Evolutionary conservation across 148 eudicot genomes (phyloP), one percentile per base, ranked within the genome.

Genomic region (Chenopodium album): DNA sequence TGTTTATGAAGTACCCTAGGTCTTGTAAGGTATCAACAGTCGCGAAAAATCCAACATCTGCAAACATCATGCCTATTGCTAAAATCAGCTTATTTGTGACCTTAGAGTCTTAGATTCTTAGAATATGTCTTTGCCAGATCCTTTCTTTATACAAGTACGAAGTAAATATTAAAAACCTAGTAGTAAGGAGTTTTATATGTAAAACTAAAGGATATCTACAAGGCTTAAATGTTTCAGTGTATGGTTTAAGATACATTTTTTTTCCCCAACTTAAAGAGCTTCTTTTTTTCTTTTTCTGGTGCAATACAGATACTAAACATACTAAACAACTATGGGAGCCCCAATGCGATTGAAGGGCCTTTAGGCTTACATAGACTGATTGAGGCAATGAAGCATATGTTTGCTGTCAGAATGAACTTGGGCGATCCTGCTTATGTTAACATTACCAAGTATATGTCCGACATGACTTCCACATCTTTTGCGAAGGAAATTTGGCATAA

Each of bases 341-440:
- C 84, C 11, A 79, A 90, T 52, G 97, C 97, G 48, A 84, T 87
- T 48, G 84, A 80, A 73, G 98, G 99, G 56, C 59, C 97, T 22
- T 75, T 94, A 44, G 97, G 98, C 46, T 79, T 96, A 75, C 99
- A 96, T 80, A 91, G 97, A 80, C 80, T 94, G 47, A 89, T 92
- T 20, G 99, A 96, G 87, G 92, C 95, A 17, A 68, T 94, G 84
- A 96, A 96, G 83, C 99, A 94, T 85, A 96, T 94, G 99, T 83
- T 89, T 83, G 98, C 98, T 31, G 50, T 93, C 76, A 86, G 98
- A 68, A 93, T 93, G 98, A 87, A 93, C 89, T 84, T 92, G 77
- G 95, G 95, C 20, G 98, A 94, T 73, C 98, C 95, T 66, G 80
- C 88, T 34, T 94, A 88, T 63, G 94, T 94, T 26, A 80, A 92